These are phyloP conservation scores for Staphylotrichum longicolle DNA, from an alignment of 495 filamentous ascomycete species.

Conservation along the genomic window DNA sequence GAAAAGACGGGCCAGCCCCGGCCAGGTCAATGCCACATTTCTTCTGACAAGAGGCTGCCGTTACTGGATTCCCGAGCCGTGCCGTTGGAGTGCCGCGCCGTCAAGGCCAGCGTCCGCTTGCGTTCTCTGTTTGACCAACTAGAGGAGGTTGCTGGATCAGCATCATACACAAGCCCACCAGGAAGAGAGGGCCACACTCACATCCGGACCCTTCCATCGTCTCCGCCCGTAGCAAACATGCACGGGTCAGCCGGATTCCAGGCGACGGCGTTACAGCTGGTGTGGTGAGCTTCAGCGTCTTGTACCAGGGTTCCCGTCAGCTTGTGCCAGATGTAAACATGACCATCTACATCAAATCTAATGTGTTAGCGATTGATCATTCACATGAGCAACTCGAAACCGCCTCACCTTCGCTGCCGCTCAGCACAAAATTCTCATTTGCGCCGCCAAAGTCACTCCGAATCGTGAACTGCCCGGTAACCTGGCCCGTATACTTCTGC, in stretches of 20 bases:
- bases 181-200: conserved; percentile 42
- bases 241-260: conserved; percentile 83
- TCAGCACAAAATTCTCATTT: conserved; percentile 83
- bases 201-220: conserved; percentile 86
- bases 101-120: not conserved
- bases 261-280: conserved; percentile 82
- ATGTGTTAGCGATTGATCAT: not conserved
- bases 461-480: conserved; percentile 71
- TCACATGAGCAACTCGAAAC: not conserved
- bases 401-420: conserved; percentile 83
- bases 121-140: conserved; percentile 35
- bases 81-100: conserved; percentile 20
- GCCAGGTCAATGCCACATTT: conserved; percentile 2
- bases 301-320: conserved; percentile 72
- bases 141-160: not conserved
- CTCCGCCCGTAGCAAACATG: conserved; percentile 89
- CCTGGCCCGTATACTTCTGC: conserved; percentile 69
- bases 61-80: conserved; percentile 12
- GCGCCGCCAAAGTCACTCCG: conserved; percentile 83
- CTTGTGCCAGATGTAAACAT: conserved; percentile 86
- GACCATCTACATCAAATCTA: conserved; percentile 26
- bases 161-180: not conserved
- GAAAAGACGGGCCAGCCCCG: not conserved
- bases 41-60: conserved; percentile 6
- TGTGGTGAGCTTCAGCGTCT: conserved; percentile 67